Conservation (phyloP, 1,139 yeast genomes). For the Groenewaldozyma auringiensis region DNA sequence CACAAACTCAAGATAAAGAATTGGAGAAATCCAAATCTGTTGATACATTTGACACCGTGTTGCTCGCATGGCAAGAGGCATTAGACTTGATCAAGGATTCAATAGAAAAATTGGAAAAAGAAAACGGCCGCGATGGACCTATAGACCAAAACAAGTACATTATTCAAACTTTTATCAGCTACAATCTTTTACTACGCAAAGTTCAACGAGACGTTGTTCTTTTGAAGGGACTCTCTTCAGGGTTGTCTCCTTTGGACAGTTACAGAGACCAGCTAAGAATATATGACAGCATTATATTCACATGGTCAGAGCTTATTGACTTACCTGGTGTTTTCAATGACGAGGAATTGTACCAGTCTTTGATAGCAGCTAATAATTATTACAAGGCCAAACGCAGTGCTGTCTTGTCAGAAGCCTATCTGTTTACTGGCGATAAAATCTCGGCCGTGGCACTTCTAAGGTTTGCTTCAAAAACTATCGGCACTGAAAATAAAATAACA, state of each 20-base stretch:
- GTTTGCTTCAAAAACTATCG: constrained; percentile 31
- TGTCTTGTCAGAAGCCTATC: constrained; percentile 45
- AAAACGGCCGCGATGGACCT: constrained; percentile 34
- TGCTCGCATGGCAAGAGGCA: constrained; percentile 52
- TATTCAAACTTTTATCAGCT: constrained; percentile 64
- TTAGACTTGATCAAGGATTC: constrained; percentile 44
- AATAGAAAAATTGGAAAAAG: constrained; percentile 37
- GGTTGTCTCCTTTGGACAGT: constrained; percentile 29
- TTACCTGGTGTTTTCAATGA: constrained; percentile 90
- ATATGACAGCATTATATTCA: constrained; percentile 42
- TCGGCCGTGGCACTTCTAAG: constrained; percentile 50
- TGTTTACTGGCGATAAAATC: constrained; percentile 38
- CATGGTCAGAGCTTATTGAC: constrained; percentile 54
- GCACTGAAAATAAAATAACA: constrained; percentile 11
- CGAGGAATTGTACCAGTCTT: constrained; percentile 52
- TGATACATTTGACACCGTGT: constrained; percentile 40
- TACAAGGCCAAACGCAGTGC: constrained; percentile 40
- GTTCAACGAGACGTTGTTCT: constrained; percentile 62
- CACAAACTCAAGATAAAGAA: constrained; percentile 23
- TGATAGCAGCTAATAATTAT: constrained; percentile 44
- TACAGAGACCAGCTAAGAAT: constrained; percentile 44
- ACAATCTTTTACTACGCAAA: constrained; percentile 55
- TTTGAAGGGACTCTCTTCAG: constrained; percentile 20
- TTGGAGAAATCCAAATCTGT: constrained; percentile 24
- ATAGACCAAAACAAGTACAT: constrained; percentile 64